Evolutionary conservation across 31 red algal genomes (phyloP), one percentile per base, ranked within the genome.

Genomic region (Endocladia muricata): DNA sequence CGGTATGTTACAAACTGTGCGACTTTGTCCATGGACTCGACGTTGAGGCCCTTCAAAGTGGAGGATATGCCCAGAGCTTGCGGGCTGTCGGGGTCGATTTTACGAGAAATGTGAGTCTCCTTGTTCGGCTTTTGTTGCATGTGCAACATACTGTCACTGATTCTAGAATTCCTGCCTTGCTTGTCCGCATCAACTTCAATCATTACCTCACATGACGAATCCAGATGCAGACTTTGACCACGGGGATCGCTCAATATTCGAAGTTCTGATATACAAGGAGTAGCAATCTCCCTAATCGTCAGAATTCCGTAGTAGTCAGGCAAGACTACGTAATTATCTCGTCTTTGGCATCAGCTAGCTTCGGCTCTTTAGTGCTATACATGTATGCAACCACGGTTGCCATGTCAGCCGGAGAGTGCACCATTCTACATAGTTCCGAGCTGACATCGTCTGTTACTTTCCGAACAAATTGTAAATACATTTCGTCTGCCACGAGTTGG

Each of bases 91-190:
- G 70, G 29, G 30, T 17, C 0, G 41, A 43, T 2, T 81, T 81
- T 23, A 37, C 77, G 9, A 38, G 77, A 43, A 81, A 81, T 65
- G 63, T 81, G 13, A 42, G 6, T 36, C 41, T 81, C 23, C 43
- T 81, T 35, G 76, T 68, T 43, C 60, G 61, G 9, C 33, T 79
- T 33, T 47, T 79, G 3, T 52, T 37, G 30, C 40, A 63, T 35
- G 15, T 68, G 37, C 38, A 55, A 35, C 59, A 68, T 2, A 60
- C 43, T 42, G 43, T 23, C 6, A 25, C 23, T 1, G 76, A 63
- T 11, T 68, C 76, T 13, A 33, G 61, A 28, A 44, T 79, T 40
- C 17, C 61, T 22, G 41, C 61, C 19, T 1, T 78, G 15, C 61
- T 79, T 0, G 57, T 55, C 9, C 76, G 61, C 40, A 79, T 79